Conservation (phyloP, 2,329 filamentous ascomycete genomes). For the Biscogniauxia marginata region DNA sequence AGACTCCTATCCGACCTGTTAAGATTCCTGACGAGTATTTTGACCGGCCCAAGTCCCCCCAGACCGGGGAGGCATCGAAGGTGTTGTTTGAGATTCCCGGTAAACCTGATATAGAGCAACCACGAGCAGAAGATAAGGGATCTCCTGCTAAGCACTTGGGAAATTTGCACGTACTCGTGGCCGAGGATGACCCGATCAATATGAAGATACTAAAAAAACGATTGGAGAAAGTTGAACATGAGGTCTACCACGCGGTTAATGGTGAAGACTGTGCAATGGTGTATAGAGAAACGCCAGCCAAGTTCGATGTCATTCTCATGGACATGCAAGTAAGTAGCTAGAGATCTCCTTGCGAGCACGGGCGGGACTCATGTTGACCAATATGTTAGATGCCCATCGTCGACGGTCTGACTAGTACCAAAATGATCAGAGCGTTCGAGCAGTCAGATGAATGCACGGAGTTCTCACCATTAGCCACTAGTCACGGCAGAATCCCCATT, state of each 20-base stretch:
- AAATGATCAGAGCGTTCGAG: conserved; percentile 77
- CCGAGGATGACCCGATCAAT: conserved; percentile 87
- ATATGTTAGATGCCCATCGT: conserved; percentile 80
- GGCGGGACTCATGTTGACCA: conserved; percentile 1
- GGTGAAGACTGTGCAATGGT: conserved; percentile 78
- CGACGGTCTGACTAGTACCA: conserved; percentile 77
- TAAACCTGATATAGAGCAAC: conserved; percentile 4
- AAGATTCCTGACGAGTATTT: conserved; percentile 49
- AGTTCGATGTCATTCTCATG: conserved; percentile 83
- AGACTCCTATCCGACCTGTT: conserved; percentile 46
- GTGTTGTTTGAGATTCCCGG: conserved; percentile 40
- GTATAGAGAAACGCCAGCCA: conserved; percentile 60
- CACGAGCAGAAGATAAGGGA: conserved; percentile 2
- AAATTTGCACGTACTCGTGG: conserved; percentile 67
- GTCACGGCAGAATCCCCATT: conserved; percentile 70
- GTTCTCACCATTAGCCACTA: conserved; percentile 57
- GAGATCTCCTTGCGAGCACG: not conserved
- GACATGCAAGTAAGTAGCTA: conserved; percentile 74
- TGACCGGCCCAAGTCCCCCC: conserved; percentile 32
- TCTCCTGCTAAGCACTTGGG: not conserved
- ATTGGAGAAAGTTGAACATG: conserved; percentile 72
- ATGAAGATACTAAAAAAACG: conserved; percentile 78
- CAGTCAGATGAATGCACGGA: conserved; percentile 44
- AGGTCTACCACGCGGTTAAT: conserved; percentile 71
- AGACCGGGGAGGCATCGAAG: conserved; percentile 33